Evolutionary conservation across 2,329 filamentous ascomycete genomes (phyloP).

Genomic region (Cladobotryum protrusum): DNA sequence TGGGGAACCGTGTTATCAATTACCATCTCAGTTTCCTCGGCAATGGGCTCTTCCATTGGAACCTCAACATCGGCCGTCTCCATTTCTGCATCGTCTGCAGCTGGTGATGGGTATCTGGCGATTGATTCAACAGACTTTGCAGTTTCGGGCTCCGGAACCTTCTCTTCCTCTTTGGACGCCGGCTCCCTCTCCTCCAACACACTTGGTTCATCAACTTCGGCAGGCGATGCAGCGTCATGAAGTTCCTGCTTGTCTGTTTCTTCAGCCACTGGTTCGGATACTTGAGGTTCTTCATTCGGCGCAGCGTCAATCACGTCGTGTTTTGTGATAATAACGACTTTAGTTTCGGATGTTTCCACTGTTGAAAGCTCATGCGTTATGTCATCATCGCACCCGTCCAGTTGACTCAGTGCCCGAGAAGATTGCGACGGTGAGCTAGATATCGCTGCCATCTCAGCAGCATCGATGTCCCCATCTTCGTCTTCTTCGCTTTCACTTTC

Average conservation of each 20-base stretch:
- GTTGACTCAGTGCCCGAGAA: constrained; percentile 5
- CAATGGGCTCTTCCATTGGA: not conserved
- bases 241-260: no score
- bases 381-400: constrained; percentile 2
- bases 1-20: not conserved
- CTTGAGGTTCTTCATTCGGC: no score
- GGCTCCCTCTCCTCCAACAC: not conserved
- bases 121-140: not conserved
- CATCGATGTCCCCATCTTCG: not conserved
- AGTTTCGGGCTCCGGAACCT: not conserved
- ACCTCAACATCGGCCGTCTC: not conserved
- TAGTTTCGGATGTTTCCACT: not conserved
- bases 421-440: not conserved
- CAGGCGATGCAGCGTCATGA: not conserved
- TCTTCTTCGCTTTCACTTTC: not conserved
- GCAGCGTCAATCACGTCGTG: no score
- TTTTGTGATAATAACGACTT: not conserved
- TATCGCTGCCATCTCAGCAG: not conserved
- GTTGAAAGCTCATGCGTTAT: not conserved
- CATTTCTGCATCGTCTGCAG: not conserved
- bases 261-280: no score
- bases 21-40: not conserved
- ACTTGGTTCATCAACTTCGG: not conserved
- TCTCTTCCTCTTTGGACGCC: not conserved
- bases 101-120: not conserved